Percentiles rank a stretch among this genome's conserved stretches.
phyloP scores from a whole-genome alignment of 768 basidiomycete species.

The Tubosaeta sp. region DNA sequence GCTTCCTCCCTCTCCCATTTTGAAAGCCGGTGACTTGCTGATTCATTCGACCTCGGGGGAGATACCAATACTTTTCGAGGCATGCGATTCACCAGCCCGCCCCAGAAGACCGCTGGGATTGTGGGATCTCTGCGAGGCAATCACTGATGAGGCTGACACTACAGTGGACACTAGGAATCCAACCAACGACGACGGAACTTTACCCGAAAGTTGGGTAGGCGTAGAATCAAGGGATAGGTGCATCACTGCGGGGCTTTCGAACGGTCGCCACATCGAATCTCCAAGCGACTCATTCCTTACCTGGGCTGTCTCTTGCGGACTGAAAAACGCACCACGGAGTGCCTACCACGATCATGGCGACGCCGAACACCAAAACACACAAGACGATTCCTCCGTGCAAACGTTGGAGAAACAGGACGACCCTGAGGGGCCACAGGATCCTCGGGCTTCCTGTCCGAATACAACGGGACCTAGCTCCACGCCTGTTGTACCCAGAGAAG shows the following conservation, averaged over 20 bases:
- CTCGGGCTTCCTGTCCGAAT: constrained; percentile 13
- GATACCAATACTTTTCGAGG: constrained; percentile 49
- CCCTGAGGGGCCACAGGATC: constrained; percentile 7
- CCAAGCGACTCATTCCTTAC: not conserved
- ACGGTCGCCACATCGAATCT: constrained; percentile 1
- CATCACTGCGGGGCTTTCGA: not conserved
- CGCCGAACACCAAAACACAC: not conserved
- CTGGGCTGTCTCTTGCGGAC: not conserved
- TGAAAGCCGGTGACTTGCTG: constrained; percentile 36
- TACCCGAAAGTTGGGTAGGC: constrained; percentile 2
- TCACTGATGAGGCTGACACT: not conserved
- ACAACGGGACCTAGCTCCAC: constrained; percentile 11
- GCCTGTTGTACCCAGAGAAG: constrained; percentile 9
- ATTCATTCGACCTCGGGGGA: constrained; percentile 41
- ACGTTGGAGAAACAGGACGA: constrained; percentile 1
- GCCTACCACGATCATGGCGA: constrained; percentile 1
- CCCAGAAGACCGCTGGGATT: not conserved
- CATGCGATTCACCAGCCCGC: constrained; percentile 5
- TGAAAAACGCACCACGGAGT: not conserved
- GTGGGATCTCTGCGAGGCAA: constrained; percentile 6
- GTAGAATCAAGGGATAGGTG: constrained; percentile 2
- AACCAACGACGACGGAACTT: not conserved
- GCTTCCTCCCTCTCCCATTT: constrained; percentile 43
- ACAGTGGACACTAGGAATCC: not conserved
- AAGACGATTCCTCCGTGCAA: not conserved